These are phyloP conservation scores for Colletotrichum sp. DNA, from an alignment of 2,329 filamentous ascomycete species.

Conservation along the genomic window DNA sequence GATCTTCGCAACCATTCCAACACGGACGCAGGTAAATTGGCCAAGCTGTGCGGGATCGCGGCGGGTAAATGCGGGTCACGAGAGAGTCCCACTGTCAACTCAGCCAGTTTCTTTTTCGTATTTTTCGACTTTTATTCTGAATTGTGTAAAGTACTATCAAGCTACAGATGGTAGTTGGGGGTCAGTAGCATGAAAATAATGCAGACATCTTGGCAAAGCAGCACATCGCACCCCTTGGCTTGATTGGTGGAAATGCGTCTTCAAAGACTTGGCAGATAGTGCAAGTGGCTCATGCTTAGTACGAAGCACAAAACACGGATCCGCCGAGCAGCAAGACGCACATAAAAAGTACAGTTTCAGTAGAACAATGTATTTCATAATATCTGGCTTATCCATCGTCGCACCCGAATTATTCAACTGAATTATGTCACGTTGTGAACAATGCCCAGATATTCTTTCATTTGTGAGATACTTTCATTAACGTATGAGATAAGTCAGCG, in stretches of 20 bases:
- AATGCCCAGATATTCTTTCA: neutral
- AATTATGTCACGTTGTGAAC: neutral
- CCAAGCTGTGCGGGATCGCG: neutral
- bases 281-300: neutral
- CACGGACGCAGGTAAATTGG: neutral
- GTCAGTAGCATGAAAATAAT: neutral
- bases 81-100: neutral
- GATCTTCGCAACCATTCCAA: neutral
- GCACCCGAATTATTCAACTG: neutral
- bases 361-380: neutral
- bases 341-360: neutral
- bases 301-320: neutral
- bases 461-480: neutral
- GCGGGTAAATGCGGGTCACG: neutral
- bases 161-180: neutral
- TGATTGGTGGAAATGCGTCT: neutral
- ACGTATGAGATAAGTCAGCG: neutral
- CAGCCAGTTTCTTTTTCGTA: neutral
- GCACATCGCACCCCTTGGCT: neutral
- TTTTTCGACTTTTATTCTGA: neutral
- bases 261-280: neutral
- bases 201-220: neutral
- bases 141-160: neutral
- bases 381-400: neutral
- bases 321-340: neutral